These are phyloP conservation scores for Astrothelium subdiscretum DNA, from an alignment of 495 filamentous ascomycete species.

Conservation along the genomic window DNA sequence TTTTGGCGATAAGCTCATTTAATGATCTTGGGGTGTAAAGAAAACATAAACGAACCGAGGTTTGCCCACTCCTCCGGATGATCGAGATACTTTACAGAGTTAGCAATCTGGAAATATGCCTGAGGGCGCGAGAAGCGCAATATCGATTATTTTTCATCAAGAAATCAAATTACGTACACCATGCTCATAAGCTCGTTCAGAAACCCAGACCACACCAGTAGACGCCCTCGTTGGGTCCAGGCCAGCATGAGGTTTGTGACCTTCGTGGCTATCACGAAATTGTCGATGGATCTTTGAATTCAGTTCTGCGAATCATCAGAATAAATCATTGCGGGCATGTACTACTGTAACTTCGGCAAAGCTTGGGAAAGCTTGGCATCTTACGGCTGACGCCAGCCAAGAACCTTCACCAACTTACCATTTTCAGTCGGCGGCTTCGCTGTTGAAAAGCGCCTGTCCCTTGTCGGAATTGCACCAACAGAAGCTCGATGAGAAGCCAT, in stretches of 20 bases:
- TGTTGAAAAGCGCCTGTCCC: slow-evolving; percentile 18
- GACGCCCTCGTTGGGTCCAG: slow-evolving; percentile 69
- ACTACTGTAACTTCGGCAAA: neutral
- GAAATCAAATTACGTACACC: slow-evolving; percentile 14
- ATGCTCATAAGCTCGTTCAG: slow-evolving; percentile 32
- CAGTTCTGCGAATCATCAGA: slow-evolving; percentile 40
- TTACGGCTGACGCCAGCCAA: neutral
- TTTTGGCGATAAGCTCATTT: neutral
- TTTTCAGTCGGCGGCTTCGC: slow-evolving; percentile 19
- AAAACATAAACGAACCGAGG: slow-evolving; percentile 40
- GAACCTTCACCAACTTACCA: slow-evolving; percentile 14
- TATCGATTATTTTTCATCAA: slow-evolving; percentile 3
- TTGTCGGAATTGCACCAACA: neutral
- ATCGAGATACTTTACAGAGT: slow-evolving; percentile 40
- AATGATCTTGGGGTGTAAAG: neutral
- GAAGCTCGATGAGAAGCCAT: neutral
- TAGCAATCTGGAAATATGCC: slow-evolving; percentile 29
- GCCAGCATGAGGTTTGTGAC: slow-evolving; percentile 79
- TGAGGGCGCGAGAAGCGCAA: neutral
- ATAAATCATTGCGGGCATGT: neutral
- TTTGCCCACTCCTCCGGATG: slow-evolving; percentile 82
- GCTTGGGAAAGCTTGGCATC: neutral
- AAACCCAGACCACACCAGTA: slow-evolving; percentile 33
- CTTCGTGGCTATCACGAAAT: slow-evolving; percentile 77
- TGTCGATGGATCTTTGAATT: slow-evolving; percentile 72